Evolutionary conservation across 2,329 filamentous ascomycete genomes (phyloP).

Genomic region (Nothophoma quercina): DNA sequence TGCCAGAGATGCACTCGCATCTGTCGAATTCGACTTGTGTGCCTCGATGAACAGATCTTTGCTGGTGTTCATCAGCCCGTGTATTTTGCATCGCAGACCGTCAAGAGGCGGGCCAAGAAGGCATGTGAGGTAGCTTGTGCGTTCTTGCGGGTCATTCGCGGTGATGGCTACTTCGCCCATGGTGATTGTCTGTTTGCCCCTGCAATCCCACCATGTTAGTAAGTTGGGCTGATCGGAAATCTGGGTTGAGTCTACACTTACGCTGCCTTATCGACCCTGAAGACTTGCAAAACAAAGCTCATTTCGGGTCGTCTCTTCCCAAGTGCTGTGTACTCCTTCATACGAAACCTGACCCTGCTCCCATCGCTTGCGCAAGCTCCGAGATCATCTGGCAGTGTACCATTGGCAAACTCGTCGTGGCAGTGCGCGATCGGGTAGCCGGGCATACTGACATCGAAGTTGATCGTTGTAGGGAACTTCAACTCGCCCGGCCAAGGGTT

Average conservation of each 20-base stretch:
- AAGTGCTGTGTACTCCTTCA: slow-evolving; percentile 3
- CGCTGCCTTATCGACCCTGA: not conserved
- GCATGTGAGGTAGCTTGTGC: slow-evolving; percentile 27
- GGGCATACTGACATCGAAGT: slow-evolving; percentile 29
- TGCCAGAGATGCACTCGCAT: not conserved
- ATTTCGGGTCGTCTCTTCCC: slow-evolving; percentile 2
- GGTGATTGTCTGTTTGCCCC: not conserved
- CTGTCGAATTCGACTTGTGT: not conserved
- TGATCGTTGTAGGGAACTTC: slow-evolving; percentile 33
- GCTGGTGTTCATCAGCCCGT: slow-evolving; percentile 18
- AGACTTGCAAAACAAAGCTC: slow-evolving; percentile 2
- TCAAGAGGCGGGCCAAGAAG: slow-evolving; percentile 22
- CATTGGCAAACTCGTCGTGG: slow-evolving; percentile 19
- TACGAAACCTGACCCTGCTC: slow-evolving; percentile 13
- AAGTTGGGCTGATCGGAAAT: not conserved
- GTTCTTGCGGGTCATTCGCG: slow-evolving; percentile 22
- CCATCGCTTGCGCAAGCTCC: not conserved
- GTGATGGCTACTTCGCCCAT: slow-evolving; percentile 19
- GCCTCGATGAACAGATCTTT: slow-evolving; percentile 7
- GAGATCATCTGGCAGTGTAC: slow-evolving; percentile 16
- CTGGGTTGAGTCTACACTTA: not conserved
- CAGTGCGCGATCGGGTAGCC: slow-evolving; percentile 16
- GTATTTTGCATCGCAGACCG: slow-evolving; percentile 25
- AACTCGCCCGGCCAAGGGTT: slow-evolving; percentile 27
- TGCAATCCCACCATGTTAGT: not conserved